These are phyloP conservation scores for Megacollybia marginata DNA, from an alignment of 768 basidiomycete genomes.

Conservation along the genomic window DNA sequence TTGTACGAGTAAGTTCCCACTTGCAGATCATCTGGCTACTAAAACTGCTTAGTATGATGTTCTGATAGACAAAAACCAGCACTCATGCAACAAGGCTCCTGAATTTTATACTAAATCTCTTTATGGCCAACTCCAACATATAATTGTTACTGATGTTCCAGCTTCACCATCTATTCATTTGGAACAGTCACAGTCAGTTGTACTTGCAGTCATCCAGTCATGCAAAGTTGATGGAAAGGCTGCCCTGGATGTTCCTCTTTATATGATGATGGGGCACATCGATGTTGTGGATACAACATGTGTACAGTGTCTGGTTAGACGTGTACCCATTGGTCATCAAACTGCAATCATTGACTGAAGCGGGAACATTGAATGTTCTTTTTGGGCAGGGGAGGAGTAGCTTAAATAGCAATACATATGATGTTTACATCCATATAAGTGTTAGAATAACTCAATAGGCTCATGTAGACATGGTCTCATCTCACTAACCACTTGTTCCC, in stretches of 20 bases:
- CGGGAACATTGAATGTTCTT: slow-evolving; percentile 1
- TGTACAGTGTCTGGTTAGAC: slow-evolving; percentile 17
- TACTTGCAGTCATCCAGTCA: slow-evolving; percentile 10
- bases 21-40: neutral
- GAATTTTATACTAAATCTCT: slow-evolving; percentile 2
- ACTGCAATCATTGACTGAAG: slow-evolving; percentile 18
- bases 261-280: slow-evolving; percentile 1
- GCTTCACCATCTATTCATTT: slow-evolving; percentile 2
- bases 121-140: slow-evolving; percentile 18
- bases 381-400: too few relatives aligned
- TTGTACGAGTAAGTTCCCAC: slow-evolving; percentile 14
- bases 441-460: too few relatives aligned
- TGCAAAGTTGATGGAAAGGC: slow-evolving; percentile 1
- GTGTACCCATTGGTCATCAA: slow-evolving; percentile 10
- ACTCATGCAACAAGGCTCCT: neutral
- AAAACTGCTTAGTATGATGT: slow-evolving; percentile 14
- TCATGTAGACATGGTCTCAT: too few relatives aligned
- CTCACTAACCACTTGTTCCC: too few relatives aligned
- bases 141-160: slow-evolving; percentile 11
- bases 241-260: slow-evolving; percentile 12
- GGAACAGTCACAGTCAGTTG: neutral
- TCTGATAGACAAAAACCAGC: slow-evolving; percentile 14
- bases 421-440: too few relatives aligned
- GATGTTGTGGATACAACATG: slow-evolving; percentile 15
- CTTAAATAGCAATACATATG: too few relatives aligned